Evolutionary conservation across 768 basidiomycete genomes (phyloP), one percentile per base, ranked within the genome.

Genomic region (Naganishia onofrii): DNA sequence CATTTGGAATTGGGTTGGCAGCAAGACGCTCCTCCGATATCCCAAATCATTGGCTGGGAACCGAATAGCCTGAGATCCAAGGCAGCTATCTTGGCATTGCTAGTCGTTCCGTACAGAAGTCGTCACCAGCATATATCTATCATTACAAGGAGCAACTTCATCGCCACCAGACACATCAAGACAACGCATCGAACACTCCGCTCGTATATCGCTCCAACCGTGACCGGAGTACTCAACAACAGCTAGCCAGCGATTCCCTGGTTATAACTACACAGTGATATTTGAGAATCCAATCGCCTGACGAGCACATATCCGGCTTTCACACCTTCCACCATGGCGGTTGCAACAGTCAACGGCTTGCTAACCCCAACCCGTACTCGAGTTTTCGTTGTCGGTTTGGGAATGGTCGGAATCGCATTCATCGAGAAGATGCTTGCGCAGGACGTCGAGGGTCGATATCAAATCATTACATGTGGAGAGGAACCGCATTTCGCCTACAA

Each of bases 361-460:
- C 15, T 63, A 31, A 63, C 60, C 38, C 60, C 60, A 5, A 63
- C 68, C 0, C 67, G 73, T 28, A 72, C 70, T 9, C 71, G 74
- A 51, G 71, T 84, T 57, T 78, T 81, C 57, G 80, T 82, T 74
- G 86, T 85, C 55, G 87, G 87, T 0, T 79, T 87, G 19, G 87
- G 87, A 21, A 87, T 88, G 87, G 86, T 87, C 56, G 87, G 86
- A 28, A 86, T 86, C 85, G 88, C 87, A 0, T 89, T 89, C 81
- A 88, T 89, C 74, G 88, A 89, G 76, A 89, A 89, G 73, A 81
- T 90, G 34, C 82, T 89, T 52, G 83, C 84, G 67, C 82, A 87
- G 31, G 87, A 89, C 73, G 83, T 84, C 23, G 77, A 77, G 3
- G 81, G 82, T 8, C 78, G 80, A 21, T 88, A 88, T 78, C 82